Base-by-base conservation (phyloP, 495 filamentous ascomycete species). In the Lasiosphaeriaceae sp. region DNA sequence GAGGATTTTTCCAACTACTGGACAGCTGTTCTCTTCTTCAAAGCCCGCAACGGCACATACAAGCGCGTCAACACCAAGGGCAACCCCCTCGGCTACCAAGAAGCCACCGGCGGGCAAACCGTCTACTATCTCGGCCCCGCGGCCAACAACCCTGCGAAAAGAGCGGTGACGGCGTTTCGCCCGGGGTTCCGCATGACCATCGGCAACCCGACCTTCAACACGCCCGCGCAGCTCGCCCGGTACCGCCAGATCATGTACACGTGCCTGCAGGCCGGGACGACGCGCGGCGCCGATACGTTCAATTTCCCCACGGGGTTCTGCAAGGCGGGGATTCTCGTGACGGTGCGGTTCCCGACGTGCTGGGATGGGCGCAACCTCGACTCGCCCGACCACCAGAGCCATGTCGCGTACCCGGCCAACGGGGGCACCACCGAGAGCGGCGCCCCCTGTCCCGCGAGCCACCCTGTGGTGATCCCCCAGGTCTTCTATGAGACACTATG, bases 121-220 rank as follows among this genome's bases (percentile, higher is more conserved):
- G 69, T 75, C 12, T 76, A 76, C 58, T 75, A 75, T 53, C 67
- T 70, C 26, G 26, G 26, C 4, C 26, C 26, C 4, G 3, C 26
- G 26, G 26, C 26, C 4, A 4, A 3, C 26, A 31, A 50, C 74
- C 64, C 34, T 58, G 50, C 0, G 65, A 47, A 19, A 70, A 67
- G 17, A 31, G 26, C 26, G 26, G 69, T 73, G 55, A 77, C 74
- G 0, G 74, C 72, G 22, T 78, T 78, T 47, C 62, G 65, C 31
- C 65, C 72, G 23, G 84, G 81, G 29, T 86, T 89, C 64, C 87
- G 86, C 53, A 90, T 92, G 85, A 58, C 90, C 11, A 80, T 86
- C 41, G 89, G 89, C 37, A 74, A 88, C 63, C 75, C 86, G 0
- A 67, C 60, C 50, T 69, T 61, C 22, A 55, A 65, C 26, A 65